Percentiles rank a stretch among this genome's conserved stretches.
phyloP scores from a whole-genome alignment of 345 rosid species.

The Draba incana region DNA sequence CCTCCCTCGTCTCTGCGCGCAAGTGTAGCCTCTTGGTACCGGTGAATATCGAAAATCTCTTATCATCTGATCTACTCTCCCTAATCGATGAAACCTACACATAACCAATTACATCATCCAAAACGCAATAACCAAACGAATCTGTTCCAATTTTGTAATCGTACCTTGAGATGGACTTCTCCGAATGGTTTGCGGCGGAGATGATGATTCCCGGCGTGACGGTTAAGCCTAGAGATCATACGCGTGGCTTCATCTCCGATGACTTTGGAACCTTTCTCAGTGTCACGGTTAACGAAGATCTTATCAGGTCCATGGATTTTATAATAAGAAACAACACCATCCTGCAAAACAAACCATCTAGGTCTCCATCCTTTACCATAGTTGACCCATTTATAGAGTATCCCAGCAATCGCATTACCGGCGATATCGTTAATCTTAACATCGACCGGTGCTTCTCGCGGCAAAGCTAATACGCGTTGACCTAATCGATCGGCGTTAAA shows the following conservation, averaged over 20 bases:
- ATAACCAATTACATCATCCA: neutral
- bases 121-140: neutral
- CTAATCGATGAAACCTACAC: constrained; percentile 45
- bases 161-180: constrained; percentile 89
- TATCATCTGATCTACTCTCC: constrained; percentile 90
- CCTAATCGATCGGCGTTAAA: constrained; percentile 39
- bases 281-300: constrained; percentile 76
- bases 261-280: constrained; percentile 81
- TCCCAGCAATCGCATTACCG: constrained; percentile 87
- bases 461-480: constrained; percentile 25
- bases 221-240: constrained; percentile 48
- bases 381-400: constrained; percentile 93
- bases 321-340: constrained; percentile 92
- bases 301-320: constrained; percentile 94
- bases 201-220: constrained; percentile 14
- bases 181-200: constrained; percentile 76
- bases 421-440: constrained; percentile 82
- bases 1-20: constrained; percentile 82
- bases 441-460: constrained; percentile 57
- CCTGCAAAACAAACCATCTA: constrained; percentile 93
- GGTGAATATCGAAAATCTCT: constrained; percentile 88
- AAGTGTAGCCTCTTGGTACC: constrained; percentile 92
- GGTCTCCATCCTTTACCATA: constrained; percentile 98
- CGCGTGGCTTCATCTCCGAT: constrained; percentile 87
- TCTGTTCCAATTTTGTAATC: neutral